A percentile compares a stretch with the other conserved stretches of the same genome.
Conservation (phyloP, 768 basidiomycete genomes). For the Pleurotus eryngii region DNA sequence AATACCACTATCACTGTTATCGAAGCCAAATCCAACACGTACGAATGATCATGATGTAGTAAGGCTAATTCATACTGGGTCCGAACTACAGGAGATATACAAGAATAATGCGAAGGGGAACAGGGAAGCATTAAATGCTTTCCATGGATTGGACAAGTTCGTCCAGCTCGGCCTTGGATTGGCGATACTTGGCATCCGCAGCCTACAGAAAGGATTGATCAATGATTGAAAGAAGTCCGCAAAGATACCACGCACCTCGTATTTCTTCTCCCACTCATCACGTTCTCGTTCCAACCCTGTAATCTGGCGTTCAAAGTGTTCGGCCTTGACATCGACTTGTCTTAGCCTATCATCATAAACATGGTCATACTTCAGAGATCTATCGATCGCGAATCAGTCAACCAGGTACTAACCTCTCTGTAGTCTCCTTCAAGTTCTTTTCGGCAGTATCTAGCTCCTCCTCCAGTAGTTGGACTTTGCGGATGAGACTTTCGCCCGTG, state of each 20-base stretch:
- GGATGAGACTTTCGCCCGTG: slow-evolving; percentile 65
- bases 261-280: slow-evolving; percentile 92
- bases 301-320: slow-evolving; percentile 95
- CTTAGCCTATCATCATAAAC: slow-evolving; percentile 59
- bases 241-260: slow-evolving; percentile 59
- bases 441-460: slow-evolving; percentile 95
- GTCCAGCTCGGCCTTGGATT: slow-evolving; percentile 78
- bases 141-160: slow-evolving; percentile 80
- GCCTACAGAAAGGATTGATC: slow-evolving; percentile 49
- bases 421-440: slow-evolving; percentile 94
- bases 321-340: slow-evolving; percentile 97
- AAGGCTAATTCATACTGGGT: neutral
- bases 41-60: neutral
- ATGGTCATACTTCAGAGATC: slow-evolving; percentile 2
- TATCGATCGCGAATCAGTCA: neutral
- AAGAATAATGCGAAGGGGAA: neutral
- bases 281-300: slow-evolving; percentile 85
- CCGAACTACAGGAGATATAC: slow-evolving; percentile 2
- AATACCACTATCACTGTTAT: neutral
- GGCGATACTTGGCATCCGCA: slow-evolving; percentile 60
- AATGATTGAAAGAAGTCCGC: neutral
- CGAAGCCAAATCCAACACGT: neutral
- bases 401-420: slow-evolving; percentile 76
- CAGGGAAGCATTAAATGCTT: slow-evolving; percentile 41
- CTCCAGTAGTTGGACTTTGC: slow-evolving; percentile 91